phyloP scores from a whole-genome alignment of 495 filamentous ascomycete species.

The Penicillium arizonense region DNA sequence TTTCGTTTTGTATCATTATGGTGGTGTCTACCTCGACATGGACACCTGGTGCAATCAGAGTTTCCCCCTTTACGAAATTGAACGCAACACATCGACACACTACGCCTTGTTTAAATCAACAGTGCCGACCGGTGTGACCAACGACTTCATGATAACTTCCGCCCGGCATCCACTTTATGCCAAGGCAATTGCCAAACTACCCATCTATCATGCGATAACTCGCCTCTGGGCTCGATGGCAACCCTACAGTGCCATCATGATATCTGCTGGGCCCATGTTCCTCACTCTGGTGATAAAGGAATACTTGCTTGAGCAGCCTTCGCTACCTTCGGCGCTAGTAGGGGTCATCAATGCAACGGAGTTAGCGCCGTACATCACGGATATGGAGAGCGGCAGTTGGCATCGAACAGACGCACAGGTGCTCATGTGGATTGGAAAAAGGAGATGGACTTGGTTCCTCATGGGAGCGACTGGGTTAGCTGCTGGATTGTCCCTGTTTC shows the following conservation, averaged over 20 bases:
- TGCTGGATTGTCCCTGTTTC: neutral
- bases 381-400: constrained; percentile 4
- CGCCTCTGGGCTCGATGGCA: constrained; percentile 8
- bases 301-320: constrained; percentile 4
- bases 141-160: constrained; percentile 5
- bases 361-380: neutral
- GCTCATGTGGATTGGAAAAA: constrained; percentile 7
- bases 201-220: constrained; percentile 1
- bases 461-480: constrained; percentile 1
- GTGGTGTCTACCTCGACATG: constrained; percentile 72
- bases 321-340: neutral
- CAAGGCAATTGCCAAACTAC: constrained; percentile 1
- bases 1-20: constrained; percentile 65
- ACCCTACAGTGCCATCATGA: constrained; percentile 10
- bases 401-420: constrained; percentile 4
- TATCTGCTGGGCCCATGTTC: constrained; percentile 10
- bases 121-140: constrained; percentile 4
- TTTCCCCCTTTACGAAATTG: neutral
- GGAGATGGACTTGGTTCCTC: constrained; percentile 6
- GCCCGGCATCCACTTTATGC: constrained; percentile 4
- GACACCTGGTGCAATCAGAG: constrained; percentile 35
- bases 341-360: constrained; percentile 2
- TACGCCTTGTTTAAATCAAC: constrained; percentile 12
- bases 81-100: neutral
- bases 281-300: constrained; percentile 7